Base-by-base conservation (phyloP, 441 rosid species). In the Euphorbia celastroides region DNA sequence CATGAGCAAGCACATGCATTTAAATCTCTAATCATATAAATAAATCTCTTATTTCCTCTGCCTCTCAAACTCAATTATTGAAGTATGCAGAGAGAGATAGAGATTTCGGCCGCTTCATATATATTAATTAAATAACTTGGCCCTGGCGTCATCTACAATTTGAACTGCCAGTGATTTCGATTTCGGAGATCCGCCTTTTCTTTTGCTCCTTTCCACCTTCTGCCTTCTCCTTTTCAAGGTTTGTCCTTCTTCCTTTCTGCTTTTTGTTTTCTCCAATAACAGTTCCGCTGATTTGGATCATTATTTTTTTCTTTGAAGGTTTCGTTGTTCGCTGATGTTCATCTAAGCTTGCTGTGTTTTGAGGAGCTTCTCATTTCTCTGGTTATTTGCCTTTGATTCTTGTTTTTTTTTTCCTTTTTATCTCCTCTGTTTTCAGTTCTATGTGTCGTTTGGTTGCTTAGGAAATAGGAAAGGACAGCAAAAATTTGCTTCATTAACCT, bases 241-340 rank as follows among this genome's bases (percentile, higher is more conserved):
- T 3, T 9, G 38, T 34, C 38, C 4, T 3, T 34, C 38, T 34
- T 34, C 9, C 4, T 34, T 34, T 4, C 38, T 26, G 14, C 5
- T 17, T 27, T 65, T 54, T 12, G 4, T 17, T 31, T 52, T 30
- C 26, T 20, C n/a, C 34, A n/a, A 59, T 32, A 30, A 27, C 32
- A 32, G 27, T 56, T 36, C 12, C 19, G 1, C 50, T 8, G 28
- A 46, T n/a, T 13, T 3, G 7, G 20, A 2, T 68, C 6, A 30
- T 1, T 19, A 16, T 22, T 60, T 25, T 50, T 12, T 19, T 20
- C 0, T 16, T 26, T 41, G 70, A 28, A 58, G 38, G 7, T 14
- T 16, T 28, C 27, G 22, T 52, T 51, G 61, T 48, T 65, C 42
- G 74, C 59, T 59, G 70, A 71, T 65, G 74, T 30, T 71, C 70